phyloP scores from a whole-genome alignment of 257 asterid genomes.

The Catharanthus roseus region DNA sequence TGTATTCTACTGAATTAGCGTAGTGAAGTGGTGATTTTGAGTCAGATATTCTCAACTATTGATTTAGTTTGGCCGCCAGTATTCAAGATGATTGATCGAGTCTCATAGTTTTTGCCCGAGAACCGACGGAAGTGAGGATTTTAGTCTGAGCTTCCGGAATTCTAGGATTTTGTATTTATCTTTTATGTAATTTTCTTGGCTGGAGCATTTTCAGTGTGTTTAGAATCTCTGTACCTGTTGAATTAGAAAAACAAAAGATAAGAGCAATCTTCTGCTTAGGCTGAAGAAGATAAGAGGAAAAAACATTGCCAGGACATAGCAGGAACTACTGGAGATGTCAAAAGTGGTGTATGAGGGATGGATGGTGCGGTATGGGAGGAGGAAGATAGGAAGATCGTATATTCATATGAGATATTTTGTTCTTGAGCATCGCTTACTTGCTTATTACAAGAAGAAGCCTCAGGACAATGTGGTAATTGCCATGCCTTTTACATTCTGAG shows the following conservation, averaged over 20 bases:
- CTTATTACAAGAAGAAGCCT: constrained; percentile 89
- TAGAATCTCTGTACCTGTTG: background rate
- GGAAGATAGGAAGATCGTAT: constrained; percentile 80
- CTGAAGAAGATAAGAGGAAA: constrained; percentile 3
- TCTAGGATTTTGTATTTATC: background rate
- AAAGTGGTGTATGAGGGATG: constrained; percentile 88
- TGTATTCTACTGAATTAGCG: constrained; percentile 1
- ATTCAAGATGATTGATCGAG: constrained; percentile 31
- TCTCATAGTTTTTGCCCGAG: constrained; percentile 19
- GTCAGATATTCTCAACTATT: constrained; percentile 1
- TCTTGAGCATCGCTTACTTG: constrained; percentile 66
- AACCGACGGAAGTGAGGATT: constrained; percentile 34
- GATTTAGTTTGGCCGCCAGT: background rate
- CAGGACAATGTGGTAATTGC: constrained; percentile 60
- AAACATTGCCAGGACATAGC: constrained; percentile 8
- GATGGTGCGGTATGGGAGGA: constrained; percentile 93
- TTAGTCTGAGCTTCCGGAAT: constrained; percentile 36
- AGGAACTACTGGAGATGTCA: constrained; percentile 39
- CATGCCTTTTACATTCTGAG: constrained; percentile 1
- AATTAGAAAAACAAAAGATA: background rate
- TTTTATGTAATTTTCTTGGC: background rate
- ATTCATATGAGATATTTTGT: constrained; percentile 91
- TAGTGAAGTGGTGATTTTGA: background rate
- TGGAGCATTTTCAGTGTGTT: background rate
- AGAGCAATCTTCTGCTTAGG: background rate